Evolutionary conservation across 2,329 filamentous ascomycete genomes (phyloP).

Genomic region (Fusarium graminum): DNA sequence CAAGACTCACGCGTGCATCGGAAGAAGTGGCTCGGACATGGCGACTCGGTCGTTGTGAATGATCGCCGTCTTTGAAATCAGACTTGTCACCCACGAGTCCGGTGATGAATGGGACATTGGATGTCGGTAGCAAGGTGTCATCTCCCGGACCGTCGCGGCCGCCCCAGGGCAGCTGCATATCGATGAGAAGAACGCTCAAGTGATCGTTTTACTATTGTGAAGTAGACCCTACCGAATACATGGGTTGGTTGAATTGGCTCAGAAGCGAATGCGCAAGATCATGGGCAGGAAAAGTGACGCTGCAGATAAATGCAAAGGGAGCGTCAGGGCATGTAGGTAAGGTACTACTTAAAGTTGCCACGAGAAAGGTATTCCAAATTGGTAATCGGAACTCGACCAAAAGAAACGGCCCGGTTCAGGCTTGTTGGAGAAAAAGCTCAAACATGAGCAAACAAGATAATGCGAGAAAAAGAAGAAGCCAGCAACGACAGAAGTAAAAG

Average conservation of each 20-base stretch:
- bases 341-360: slow-evolving; percentile 25
- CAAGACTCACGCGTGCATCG: slow-evolving; percentile 64
- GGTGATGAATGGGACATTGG: slow-evolving; percentile 53
- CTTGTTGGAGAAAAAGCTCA: slow-evolving; percentile 13
- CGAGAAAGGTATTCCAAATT: slow-evolving; percentile 12
- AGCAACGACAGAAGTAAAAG: slow-evolving; percentile 33
- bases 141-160: slow-evolving; percentile 52
- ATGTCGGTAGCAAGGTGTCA: slow-evolving; percentile 53
- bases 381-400: slow-evolving; percentile 28
- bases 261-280: slow-evolving; percentile 42
- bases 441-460: slow-evolving; percentile 32
- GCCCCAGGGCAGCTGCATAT: slow-evolving; percentile 57
- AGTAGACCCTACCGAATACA: slow-evolving; percentile 38
- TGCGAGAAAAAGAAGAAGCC: slow-evolving; percentile 33
- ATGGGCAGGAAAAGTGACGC: slow-evolving; percentile 37
- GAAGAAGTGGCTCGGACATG: slow-evolving; percentile 66
- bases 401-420: slow-evolving; percentile 32
- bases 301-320: slow-evolving; percentile 24
- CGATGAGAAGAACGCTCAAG: slow-evolving; percentile 38
- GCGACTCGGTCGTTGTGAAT: slow-evolving; percentile 49
- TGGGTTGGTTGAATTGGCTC: slow-evolving; percentile 35
- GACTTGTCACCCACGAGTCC: slow-evolving; percentile 46
- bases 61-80: slow-evolving; percentile 48
- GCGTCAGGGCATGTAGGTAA: slow-evolving; percentile 28
- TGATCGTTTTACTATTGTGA: slow-evolving; percentile 37